Conservation (phyloP, 148 eudicot species). For the Chenopodium berlandieri region DNA sequence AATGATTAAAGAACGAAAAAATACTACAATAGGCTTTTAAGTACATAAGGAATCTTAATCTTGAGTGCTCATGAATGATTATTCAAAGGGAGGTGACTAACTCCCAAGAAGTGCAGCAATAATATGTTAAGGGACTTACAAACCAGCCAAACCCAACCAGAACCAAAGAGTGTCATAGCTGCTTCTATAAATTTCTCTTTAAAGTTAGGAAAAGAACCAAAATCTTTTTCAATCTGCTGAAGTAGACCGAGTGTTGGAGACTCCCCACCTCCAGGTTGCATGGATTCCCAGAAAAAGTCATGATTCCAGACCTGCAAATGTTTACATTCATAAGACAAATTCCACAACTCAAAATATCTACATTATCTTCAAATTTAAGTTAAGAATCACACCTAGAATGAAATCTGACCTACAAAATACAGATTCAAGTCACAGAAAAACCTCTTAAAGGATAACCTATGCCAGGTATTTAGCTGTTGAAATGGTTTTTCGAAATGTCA, state of each 20-base stretch:
- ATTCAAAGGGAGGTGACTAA: neutral
- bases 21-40: neutral
- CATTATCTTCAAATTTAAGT: neutral
- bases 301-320: slow-evolving; percentile 86
- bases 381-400: neutral
- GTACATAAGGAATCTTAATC: slow-evolving; percentile 1
- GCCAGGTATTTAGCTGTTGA: neutral
- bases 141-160: slow-evolving; percentile 96
- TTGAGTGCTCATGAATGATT: neutral
- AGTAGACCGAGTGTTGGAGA: slow-evolving; percentile 75
- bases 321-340: slow-evolving; percentile 9
- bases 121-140: slow-evolving; percentile 50
- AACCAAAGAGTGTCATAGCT: slow-evolving; percentile 71
- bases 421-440: neutral
- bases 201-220: slow-evolving; percentile 70
- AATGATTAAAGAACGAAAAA: neutral
- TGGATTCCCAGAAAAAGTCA: slow-evolving; percentile 97
- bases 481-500: neutral
- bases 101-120: neutral
- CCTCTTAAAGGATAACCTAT: neutral
- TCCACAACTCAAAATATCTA: neutral
- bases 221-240: slow-evolving; percentile 85
- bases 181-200: slow-evolving; percentile 73
- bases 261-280: slow-evolving; percentile 93
- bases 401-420: neutral